Percentiles rank a stretch among this genome's conserved stretches.
These are phyloP conservation scores for Xerocomellus dryophilus DNA, from an alignment of 768 basidiomycete species.

Conservation along the genomic window DNA sequence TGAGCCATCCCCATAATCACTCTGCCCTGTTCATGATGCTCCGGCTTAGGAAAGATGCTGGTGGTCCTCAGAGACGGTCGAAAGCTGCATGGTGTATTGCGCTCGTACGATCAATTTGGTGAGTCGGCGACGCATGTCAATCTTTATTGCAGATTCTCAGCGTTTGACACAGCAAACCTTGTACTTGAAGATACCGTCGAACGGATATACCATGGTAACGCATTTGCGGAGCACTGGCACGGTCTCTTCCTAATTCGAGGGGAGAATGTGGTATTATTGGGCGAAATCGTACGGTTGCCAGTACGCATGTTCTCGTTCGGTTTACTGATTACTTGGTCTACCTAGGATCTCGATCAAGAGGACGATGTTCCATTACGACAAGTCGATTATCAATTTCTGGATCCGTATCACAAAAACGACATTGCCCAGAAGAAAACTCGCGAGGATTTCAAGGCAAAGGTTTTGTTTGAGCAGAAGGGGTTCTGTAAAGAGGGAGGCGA, in stretches of 20 bases:
- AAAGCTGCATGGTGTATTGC: conserved; percentile 92
- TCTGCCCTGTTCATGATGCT: conserved; percentile 20
- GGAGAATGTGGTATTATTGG: conserved; percentile 95
- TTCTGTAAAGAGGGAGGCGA: conserved; percentile 96
- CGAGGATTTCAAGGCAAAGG: conserved; percentile 81
- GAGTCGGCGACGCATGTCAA: conserved; percentile 24
- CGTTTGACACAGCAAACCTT: conserved; percentile 73
- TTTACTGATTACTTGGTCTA: conserved; percentile 4
- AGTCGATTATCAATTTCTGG: conserved; percentile 68
- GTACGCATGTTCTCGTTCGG: conserved; percentile 1
- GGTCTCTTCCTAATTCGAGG: conserved; percentile 95
- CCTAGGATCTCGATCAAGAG: conserved; percentile 87
- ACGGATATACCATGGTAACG: conserved; percentile 85
- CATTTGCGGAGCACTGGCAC: conserved; percentile 83
- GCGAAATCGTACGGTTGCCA: conserved; percentile 79
- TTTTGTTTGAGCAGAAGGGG: conserved; percentile 80
- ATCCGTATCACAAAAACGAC: conserved; percentile 70
- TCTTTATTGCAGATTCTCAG: neutral
- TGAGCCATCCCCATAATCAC: conserved; percentile 46
- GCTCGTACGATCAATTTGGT: conserved; percentile 99
- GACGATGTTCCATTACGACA: conserved; percentile 80
- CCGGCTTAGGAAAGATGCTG: conserved; percentile 88
- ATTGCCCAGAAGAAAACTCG: conserved; percentile 70
- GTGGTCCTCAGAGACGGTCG: conserved; percentile 95
- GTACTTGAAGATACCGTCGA: conserved; percentile 95